Base-by-base conservation (phyloP, 2,329 filamentous ascomycete species). In the Penicillium freii region DNA sequence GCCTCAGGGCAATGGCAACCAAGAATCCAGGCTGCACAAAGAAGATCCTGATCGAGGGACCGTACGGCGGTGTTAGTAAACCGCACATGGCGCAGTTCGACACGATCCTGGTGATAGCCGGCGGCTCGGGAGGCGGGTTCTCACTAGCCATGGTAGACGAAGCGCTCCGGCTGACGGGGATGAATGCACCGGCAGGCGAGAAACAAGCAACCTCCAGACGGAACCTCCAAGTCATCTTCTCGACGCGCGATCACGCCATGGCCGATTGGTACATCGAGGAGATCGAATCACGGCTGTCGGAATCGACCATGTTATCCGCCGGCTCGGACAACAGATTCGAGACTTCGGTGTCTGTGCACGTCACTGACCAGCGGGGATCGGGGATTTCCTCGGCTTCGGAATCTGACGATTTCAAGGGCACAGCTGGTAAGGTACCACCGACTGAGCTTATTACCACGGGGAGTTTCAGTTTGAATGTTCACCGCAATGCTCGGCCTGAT, bases 121-220 rank as follows among this genome's bases (percentile, higher is more conserved):
- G 84, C 17, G 84, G 84, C 0, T 82, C 83, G 0, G 84, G 84
- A 1, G 81, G 80, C 3, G 81, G 81, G 0, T 83, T 81, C 69
- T 76, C 77, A 3, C 66, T 85, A 1, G 77, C 79, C 0, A 73
- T 85, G 25, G 73, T 84, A 8, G 79, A 82, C 63, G 74, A 78
- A 39, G 71, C 69, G 17, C 56, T 75, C 2, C 59, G 64, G 8
- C 31, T 66, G 11, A 61, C 57, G 2, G 49, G 50, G 1, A 47
- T 58, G 5, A 31, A 51, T 3, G 23, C 47, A 7, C 27, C 48
- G 29, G 48, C 56, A n/a, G 34, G 40, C 43, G 34, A 53, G 15
- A 48, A 57, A 33, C 51, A 46, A 19, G 7, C 17, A 29, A 11
- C 11, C 11, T 45, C 40, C 21, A 56, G 59, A 1, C 57, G 56